These are phyloP conservation scores for Bisporella sp. DNA, from an alignment of 2,329 filamentous ascomycete species.

Conservation along the genomic window DNA sequence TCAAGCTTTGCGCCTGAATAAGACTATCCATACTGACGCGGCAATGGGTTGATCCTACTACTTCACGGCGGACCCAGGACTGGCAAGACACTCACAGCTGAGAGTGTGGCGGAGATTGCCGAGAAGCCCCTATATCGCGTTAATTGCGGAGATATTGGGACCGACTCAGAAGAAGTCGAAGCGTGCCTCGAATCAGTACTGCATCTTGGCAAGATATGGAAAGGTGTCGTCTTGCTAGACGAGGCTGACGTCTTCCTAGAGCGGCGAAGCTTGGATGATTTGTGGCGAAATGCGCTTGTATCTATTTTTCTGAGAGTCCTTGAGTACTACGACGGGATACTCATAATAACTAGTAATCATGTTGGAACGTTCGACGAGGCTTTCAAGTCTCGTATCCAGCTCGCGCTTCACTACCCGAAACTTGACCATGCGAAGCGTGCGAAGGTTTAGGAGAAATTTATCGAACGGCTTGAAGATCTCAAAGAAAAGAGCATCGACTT, in stretches of 20 bases:
- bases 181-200: conserved; percentile 16
- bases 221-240: conserved; percentile 17
- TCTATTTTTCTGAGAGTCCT: conserved; percentile 30
- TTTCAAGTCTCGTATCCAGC: conserved; percentile 30
- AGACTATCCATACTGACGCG: conserved; percentile 5
- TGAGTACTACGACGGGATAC: conserved; percentile 31
- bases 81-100: conserved; percentile 63
- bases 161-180: conserved; percentile 58
- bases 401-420: conserved; percentile 23
- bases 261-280: conserved; percentile 3
- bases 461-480: background rate
- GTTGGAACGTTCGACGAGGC: conserved; percentile 32
- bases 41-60: conserved; percentile 58
- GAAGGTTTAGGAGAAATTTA: conserved; percentile 11
- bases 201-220: conserved; percentile 10
- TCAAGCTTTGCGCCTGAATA: conserved; percentile 6
- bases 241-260: conserved; percentile 21
- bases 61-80: conserved; percentile 87
- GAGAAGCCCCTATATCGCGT: conserved; percentile 43
- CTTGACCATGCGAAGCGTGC: background rate
- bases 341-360: conserved; percentile 34
- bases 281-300: conserved; percentile 10
- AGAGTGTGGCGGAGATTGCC: conserved; percentile 43
- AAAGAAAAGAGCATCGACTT: too few relatives aligned
- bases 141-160: conserved; percentile 62